Evolutionary conservation across 768 basidiomycete genomes (phyloP).

Genomic region (Cubamyces lactineus): DNA sequence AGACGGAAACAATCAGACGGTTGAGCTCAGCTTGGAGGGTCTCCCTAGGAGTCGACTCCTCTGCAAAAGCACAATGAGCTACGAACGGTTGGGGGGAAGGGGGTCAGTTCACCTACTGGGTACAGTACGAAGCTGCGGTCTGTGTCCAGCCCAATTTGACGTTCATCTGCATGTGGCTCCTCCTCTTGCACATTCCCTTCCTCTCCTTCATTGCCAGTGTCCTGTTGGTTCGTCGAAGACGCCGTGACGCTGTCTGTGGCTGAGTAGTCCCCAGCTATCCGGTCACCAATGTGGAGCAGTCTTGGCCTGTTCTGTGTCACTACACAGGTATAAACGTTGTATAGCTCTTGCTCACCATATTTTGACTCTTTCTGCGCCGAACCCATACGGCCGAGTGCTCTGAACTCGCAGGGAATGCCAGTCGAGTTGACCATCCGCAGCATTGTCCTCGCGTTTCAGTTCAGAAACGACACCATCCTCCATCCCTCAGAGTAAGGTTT

Average conservation of each 20-base stretch:
- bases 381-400: constrained; percentile 65
- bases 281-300: constrained; percentile 39
- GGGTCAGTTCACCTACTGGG: constrained; percentile 68
- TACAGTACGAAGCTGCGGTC: constrained; percentile 93
- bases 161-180: constrained; percentile 70
- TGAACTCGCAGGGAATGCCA: constrained; percentile 51
- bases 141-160: constrained; percentile 87
- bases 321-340: constrained; percentile 17
- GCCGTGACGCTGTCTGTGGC: background rate
- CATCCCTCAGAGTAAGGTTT: too few relatives aligned
- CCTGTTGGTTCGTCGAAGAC: background rate
- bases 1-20: constrained; percentile 70
- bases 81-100: background rate
- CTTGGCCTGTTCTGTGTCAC: constrained; percentile 40
- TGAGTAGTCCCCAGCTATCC: background rate
- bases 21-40: constrained; percentile 68
- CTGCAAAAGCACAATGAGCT: background rate
- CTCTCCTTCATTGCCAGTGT: background rate
- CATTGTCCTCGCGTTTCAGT: background rate
- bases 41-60: constrained; percentile 45
- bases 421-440: constrained; percentile 30
- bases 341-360: constrained; percentile 56
- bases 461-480: background rate
- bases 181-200: background rate
- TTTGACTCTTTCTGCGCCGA: constrained; percentile 54